These are phyloP conservation scores for Kwoniella sp. DNA, from an alignment of 768 basidiomycete genomes.

Conservation along the genomic window DNA sequence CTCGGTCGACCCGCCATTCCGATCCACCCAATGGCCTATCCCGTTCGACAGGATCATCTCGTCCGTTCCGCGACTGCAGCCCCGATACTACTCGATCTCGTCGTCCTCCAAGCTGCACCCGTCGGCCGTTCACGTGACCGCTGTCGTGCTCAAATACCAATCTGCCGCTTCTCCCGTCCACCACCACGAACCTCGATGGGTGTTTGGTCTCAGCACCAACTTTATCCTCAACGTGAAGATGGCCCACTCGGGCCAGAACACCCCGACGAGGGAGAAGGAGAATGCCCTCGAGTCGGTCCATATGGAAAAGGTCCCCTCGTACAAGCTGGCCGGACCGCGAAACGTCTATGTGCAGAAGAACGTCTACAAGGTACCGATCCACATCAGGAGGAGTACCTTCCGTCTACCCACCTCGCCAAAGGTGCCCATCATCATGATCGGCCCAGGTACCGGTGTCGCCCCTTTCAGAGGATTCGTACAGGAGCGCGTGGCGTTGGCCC, in stretches of 20 bases:
- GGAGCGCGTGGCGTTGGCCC: slow-evolving; percentile 92
- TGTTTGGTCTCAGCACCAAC: slow-evolving; percentile 89
- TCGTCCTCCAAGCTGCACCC: slow-evolving; percentile 90
- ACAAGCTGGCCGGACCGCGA: slow-evolving; percentile 85
- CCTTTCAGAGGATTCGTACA: slow-evolving; percentile 99
- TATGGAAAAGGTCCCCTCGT: slow-evolving; percentile 57
- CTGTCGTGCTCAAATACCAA: slow-evolving; percentile 90
- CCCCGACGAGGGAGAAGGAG: slow-evolving; percentile 13
- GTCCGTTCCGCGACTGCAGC: slow-evolving; percentile 85
- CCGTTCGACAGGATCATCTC: slow-evolving; percentile 97
- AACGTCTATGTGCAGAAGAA: slow-evolving; percentile 69
- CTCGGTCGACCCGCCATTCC: slow-evolving; percentile 60
- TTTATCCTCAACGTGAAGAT: slow-evolving; percentile 89
- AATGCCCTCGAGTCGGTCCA: slow-evolving; percentile 48
- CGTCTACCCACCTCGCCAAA: slow-evolving; percentile 95
- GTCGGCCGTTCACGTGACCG: slow-evolving; percentile 87
- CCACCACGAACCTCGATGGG: slow-evolving; percentile 58
- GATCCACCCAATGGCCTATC: slow-evolving; percentile 78
- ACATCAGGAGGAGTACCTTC: slow-evolving; percentile 95
- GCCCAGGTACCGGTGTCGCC: slow-evolving; percentile 96
- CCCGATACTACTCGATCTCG: slow-evolving; percentile 97
- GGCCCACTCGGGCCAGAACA: slow-evolving; percentile 52
- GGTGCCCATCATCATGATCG: slow-evolving; percentile 98
- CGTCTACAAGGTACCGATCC: slow-evolving; percentile 78
- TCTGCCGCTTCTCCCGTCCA: slow-evolving; percentile 58